These are phyloP conservation scores for Striga hermonthica DNA, from an alignment of 305 asterid genomes.

Conservation along the genomic window DNA sequence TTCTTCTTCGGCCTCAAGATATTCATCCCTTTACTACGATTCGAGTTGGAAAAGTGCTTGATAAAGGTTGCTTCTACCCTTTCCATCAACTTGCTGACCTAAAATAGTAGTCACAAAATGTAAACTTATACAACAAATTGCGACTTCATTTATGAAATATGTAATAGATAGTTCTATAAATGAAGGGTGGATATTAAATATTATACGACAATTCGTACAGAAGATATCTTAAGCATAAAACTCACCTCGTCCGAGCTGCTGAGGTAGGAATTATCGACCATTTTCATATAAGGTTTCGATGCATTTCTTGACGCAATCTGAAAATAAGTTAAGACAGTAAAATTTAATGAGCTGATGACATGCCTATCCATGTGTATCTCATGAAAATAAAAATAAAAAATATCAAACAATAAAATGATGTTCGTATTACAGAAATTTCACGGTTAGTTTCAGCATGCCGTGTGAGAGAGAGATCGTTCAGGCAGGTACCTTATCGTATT, in stretches of 20 bases:
- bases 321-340: background rate
- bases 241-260: slow-evolving; percentile 80
- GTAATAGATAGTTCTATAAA: background rate
- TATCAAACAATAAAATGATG: no score
- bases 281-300: slow-evolving; percentile 57
- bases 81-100: slow-evolving; percentile 61
- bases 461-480: background rate
- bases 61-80: slow-evolving; percentile 66
- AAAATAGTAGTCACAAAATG: background rate
- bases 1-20: slow-evolving; percentile 52
- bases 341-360: background rate
- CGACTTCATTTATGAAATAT: background rate
- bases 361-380: background rate
- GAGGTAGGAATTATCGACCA: slow-evolving; percentile 60
- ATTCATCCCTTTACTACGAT: slow-evolving; percentile 70
- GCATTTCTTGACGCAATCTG: slow-evolving; percentile 66
- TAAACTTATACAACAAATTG: background rate
- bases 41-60: slow-evolving; percentile 77
- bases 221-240: background rate
- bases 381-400: background rate
- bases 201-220: background rate
- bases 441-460: background rate
- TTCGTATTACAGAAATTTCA: background rate
- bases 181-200: background rate
- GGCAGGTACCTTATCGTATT: slow-evolving; percentile 64